These are phyloP conservation scores for Linum tenue DNA, from an alignment of 345 rosid genomes.

Conservation along the genomic window DNA sequence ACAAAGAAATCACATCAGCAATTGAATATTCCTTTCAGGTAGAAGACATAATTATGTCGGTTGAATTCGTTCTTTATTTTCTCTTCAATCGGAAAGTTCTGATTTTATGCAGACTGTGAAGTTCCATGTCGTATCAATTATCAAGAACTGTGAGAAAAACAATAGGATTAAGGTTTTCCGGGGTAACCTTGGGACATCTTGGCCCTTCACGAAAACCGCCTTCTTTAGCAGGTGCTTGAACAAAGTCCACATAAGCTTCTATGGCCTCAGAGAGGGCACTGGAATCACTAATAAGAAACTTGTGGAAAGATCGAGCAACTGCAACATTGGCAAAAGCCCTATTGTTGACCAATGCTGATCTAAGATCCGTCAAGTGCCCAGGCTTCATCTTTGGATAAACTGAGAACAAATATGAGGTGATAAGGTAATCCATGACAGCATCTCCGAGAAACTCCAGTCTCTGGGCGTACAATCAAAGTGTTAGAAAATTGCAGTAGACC, in stretches of 20 bases:
- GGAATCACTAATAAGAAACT: conserved; percentile 55
- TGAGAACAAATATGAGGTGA: conserved; percentile 73
- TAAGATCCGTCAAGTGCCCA: conserved; percentile 85
- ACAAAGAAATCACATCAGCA: conserved; percentile 9
- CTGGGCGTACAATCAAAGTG: conserved; percentile 31
- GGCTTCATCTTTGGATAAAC: conserved; percentile 78
- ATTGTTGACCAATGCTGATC: conserved; percentile 69
- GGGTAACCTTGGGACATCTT: conserved; percentile 74
- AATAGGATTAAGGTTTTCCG: background rate
- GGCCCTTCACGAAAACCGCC: conserved; percentile 42
- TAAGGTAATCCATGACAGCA: conserved; percentile 86
- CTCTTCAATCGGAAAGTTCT: too few relatives aligned
- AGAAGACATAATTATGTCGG: background rate
- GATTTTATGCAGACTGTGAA: too few relatives aligned
- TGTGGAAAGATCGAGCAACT: conserved; percentile 45
- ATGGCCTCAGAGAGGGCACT: conserved; percentile 42
- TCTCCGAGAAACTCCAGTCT: conserved; percentile 98
- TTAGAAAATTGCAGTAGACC: conserved; percentile 14
- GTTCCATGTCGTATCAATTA: too few relatives aligned
- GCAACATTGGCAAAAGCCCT: conserved; percentile 73
- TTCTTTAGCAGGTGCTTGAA: conserved; percentile 26
- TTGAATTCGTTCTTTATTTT: too few relatives aligned
- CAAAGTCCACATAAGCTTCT: conserved; percentile 42
- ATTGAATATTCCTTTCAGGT: background rate
- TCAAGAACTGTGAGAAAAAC: too few relatives aligned